These are phyloP conservation scores for Hydnum rufescens DNA, from an alignment of 768 basidiomycete genomes.

Conservation along the genomic window DNA sequence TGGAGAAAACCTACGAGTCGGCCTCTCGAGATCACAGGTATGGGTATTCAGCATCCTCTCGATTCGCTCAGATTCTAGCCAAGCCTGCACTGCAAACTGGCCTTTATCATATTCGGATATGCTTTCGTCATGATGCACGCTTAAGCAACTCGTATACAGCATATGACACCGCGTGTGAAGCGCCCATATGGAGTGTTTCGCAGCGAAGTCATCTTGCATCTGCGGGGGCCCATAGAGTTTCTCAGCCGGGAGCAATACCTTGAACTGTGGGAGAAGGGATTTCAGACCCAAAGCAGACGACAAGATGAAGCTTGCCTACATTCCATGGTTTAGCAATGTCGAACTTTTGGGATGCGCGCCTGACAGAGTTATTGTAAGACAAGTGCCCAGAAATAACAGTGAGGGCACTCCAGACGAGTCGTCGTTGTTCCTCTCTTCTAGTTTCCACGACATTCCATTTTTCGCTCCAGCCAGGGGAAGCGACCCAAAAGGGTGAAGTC, in stretches of 20 bases:
- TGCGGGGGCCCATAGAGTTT: neutral
- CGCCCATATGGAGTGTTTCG: neutral
- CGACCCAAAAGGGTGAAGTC: constrained; percentile 9
- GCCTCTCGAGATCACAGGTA: neutral
- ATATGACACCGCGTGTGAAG: neutral
- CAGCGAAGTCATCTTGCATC: neutral
- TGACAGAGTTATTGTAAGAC: neutral
- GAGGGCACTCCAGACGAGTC: constrained; percentile 10
- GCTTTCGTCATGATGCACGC: neutral
- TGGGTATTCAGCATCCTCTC: neutral
- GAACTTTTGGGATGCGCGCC: neutral
- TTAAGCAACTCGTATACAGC: neutral
- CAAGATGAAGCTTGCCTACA: too few species aligned
- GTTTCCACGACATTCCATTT: constrained; percentile 6
- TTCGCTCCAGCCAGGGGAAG: constrained; percentile 7
- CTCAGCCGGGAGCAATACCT: neutral
- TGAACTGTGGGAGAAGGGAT: neutral
- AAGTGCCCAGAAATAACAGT: too few species aligned
- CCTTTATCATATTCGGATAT: neutral
- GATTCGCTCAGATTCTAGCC: neutral
- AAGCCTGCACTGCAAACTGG: neutral
- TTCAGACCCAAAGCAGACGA: too few species aligned
- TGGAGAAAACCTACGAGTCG: neutral
- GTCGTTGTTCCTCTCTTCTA: too few species aligned
- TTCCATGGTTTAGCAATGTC: neutral